Conservation (phyloP, 495 filamentous ascomycete genomes). For the Talaromyces wortmannii region DNA sequence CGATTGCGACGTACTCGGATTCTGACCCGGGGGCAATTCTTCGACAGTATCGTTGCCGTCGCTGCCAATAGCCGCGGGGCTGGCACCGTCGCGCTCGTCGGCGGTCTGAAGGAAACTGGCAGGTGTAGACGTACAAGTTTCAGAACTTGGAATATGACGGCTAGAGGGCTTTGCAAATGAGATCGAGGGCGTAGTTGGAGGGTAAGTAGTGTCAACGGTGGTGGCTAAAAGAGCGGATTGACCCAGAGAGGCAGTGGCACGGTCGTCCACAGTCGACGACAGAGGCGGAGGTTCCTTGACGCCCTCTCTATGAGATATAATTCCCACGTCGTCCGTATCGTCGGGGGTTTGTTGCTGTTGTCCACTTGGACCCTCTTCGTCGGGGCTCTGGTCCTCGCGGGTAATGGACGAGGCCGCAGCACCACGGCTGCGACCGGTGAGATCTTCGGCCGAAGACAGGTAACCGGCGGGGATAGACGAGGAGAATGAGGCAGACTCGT, state of each 20-base stretch:
- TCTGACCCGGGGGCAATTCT: slow-evolving; percentile 16
- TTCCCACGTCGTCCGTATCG: too few relatives aligned
- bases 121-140: not conserved
- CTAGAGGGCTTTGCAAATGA: not conserved
- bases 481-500: not conserved
- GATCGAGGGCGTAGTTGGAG: not conserved
- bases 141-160: not conserved
- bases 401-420: not conserved
- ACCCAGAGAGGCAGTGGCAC: not conserved
- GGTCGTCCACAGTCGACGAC: not conserved
- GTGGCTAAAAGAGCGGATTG: not conserved
- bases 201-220: not conserved
- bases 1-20: slow-evolving; percentile 8
- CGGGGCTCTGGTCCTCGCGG: not conserved
- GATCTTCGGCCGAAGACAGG: not conserved
- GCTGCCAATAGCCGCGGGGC: not conserved
- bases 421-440: not conserved
- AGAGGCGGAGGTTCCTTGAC: not conserved
- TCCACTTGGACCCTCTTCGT: not conserved
- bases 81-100: not conserved
- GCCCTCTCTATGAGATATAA: not conserved
- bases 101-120: not conserved
- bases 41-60: slow-evolving; percentile 17
- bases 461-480: slow-evolving; percentile 2
- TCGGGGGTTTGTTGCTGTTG: too few relatives aligned